Conservation (phyloP, 108 stramenopile genomes). For the Mayamaea pseudoterrestris region DNA sequence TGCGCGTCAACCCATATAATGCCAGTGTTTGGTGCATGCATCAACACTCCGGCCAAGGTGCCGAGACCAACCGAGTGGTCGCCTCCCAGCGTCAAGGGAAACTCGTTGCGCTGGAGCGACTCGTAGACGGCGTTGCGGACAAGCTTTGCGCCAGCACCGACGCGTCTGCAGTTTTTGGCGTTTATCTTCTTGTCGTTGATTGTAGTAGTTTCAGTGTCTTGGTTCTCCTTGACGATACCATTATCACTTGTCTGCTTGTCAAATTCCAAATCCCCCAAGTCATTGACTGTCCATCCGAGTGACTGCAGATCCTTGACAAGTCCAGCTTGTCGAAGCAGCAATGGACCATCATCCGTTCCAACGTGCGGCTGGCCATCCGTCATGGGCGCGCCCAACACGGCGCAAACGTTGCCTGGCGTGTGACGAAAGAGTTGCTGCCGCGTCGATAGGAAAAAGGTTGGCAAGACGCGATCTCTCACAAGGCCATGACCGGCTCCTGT, state of each 20-base stretch:
- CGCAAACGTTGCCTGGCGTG: too few relatives aligned
- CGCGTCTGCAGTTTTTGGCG: conserved; percentile 54
- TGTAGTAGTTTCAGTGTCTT: too few relatives aligned
- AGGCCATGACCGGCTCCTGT: neutral
- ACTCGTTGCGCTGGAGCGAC: conserved; percentile 35
- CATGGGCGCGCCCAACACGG: conserved; percentile 68
- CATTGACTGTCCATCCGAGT: conserved; percentile 81
- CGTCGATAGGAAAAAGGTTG: neutral
- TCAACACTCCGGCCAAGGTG: conserved; percentile 80
- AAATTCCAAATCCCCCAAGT: conserved; percentile 65
- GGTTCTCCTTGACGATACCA: too few relatives aligned
- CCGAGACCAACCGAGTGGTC: conserved; percentile 97
- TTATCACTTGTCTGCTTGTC: conserved; percentile 2
- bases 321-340: conserved; percentile 53
- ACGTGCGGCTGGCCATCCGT: conserved; percentile 85
- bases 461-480: conserved; percentile 2
- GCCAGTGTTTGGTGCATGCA: conserved; percentile 76
- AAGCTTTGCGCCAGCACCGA: conserved; percentile 34
- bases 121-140: conserved; percentile 54
- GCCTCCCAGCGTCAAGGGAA: conserved; percentile 92
- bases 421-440: conserved; percentile 18
- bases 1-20: conserved; percentile 99
- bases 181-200: too few relatives aligned
- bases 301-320: conserved; percentile 47
- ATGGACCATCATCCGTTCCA: conserved; percentile 73